These are phyloP conservation scores for Suhomyces anneliseae DNA, from an alignment of 1,139 yeast species.

Conservation along the genomic window DNA sequence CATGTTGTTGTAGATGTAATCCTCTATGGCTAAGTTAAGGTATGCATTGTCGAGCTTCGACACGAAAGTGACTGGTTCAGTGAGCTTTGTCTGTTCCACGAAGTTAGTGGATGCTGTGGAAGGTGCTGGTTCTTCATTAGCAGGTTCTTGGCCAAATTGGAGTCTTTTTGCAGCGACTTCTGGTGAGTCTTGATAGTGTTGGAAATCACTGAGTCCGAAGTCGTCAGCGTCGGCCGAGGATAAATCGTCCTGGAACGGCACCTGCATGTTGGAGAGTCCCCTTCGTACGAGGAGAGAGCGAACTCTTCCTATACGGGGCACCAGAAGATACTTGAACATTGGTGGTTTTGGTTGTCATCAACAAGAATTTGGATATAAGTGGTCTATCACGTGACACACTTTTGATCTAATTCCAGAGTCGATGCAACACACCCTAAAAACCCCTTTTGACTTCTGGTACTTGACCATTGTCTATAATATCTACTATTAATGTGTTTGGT, in stretches of 20 bases:
- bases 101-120: background rate
- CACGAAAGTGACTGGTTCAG: slow-evolving; percentile 40
- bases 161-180: slow-evolving; percentile 20
- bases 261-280: slow-evolving; percentile 18
- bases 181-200: slow-evolving; percentile 38
- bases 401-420: too few relatives aligned
- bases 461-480: too few relatives aligned
- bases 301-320: background rate
- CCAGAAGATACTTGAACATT: background rate
- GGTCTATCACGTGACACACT: background rate
- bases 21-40: slow-evolving; percentile 79
- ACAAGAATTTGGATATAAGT: background rate
- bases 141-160: slow-evolving; percentile 2
- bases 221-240: slow-evolving; percentile 35
- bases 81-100: slow-evolving; percentile 15
- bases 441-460: too few relatives aligned
- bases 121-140: background rate
- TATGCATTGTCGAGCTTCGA: slow-evolving; percentile 62
- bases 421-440: too few relatives aligned
- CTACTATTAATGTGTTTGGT: too few relatives aligned
- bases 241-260: slow-evolving; percentile 45
- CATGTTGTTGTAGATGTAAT: slow-evolving; percentile 66
- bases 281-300: slow-evolving; percentile 5
- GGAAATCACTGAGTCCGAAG: slow-evolving; percentile 41
- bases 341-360: background rate